Conservation (phyloP, 495 filamentous ascomycete species). For the Trichocladium antarcticum region DNA sequence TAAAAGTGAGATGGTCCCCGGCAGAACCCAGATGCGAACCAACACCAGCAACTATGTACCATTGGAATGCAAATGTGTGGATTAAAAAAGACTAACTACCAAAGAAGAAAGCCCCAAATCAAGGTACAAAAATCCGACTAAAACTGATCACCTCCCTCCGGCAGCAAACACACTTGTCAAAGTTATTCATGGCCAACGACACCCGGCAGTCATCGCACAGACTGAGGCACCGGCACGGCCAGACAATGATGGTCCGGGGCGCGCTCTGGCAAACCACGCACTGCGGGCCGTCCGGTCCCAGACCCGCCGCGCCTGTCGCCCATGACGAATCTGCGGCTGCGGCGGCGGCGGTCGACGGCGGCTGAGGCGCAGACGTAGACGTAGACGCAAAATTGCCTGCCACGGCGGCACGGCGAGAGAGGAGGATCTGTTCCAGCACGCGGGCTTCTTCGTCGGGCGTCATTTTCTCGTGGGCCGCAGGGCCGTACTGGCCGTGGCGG, state of each 20-base stretch:
- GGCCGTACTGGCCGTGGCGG: background rate
- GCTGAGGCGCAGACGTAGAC: no score
- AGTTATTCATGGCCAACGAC: constrained; percentile 91
- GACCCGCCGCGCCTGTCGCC: constrained; percentile 55
- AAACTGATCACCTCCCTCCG: constrained; percentile 77
- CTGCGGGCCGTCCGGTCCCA: constrained; percentile 65
- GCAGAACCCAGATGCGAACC: no score
- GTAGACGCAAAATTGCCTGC: no score
- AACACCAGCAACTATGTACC: no score
- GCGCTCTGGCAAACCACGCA: constrained; percentile 87
- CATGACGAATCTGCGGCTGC: constrained; percentile 35
- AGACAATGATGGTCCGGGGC: constrained; percentile 84
- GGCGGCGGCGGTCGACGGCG: background rate
- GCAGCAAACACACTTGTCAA: constrained; percentile 89
- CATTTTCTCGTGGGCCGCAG: constrained; percentile 22
- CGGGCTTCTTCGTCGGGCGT: constrained; percentile 63
- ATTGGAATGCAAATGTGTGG: background rate
- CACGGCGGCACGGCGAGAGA: constrained; percentile 42
- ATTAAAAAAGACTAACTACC: background rate
- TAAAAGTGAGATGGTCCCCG: no score
- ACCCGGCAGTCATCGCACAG: constrained; percentile 92
- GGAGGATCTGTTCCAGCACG: constrained; percentile 71
- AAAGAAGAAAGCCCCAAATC: background rate
- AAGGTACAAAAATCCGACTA: constrained; percentile 83
- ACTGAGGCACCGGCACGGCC: constrained; percentile 91